Evolutionary conservation across 2,329 filamentous ascomycete species (phyloP), one percentile per base, ranked within the genome.

Genomic region (Geosmithia flava): DNA sequence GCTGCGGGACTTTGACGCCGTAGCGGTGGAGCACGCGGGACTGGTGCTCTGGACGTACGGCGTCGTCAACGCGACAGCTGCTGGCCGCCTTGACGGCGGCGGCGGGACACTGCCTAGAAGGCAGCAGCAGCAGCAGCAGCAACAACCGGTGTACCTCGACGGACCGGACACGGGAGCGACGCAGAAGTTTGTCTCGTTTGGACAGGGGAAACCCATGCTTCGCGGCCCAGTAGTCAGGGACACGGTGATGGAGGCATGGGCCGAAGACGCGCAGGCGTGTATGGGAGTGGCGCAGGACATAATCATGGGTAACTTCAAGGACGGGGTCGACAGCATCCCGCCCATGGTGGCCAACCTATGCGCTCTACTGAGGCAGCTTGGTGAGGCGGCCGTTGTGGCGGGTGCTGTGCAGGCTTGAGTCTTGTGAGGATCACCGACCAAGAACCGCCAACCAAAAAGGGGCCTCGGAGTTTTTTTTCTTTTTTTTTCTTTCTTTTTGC

Each of bases 21-120:
- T 87, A 7, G 79, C 76, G 0, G 72, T 86, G 0, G 84, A 86
- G 57, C 83, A 87, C 57, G 81, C 80, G 3, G 72, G 75, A 13
- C 66, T 88, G 4, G 76, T 78, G 0, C 66, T 87, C 41, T 88
- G 85, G 85, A 75, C 76, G 0, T 85, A 83, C 53, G 80, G 81
- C 1, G 75, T 86, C 0, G 68, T 81, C 6, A 37, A 13, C 33
- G 69, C 65, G 19, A 63, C 66, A 52, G 70, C 74, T 15, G 59
- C 55, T 45, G 54, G 56, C 3, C 49, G 58, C 20, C 23, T 27
- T 27, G 23, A 27, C 8, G 23, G 23, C 23, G 23, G 23, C 23
- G 23, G 23, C 23, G 23, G 23, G 23, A 27, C 23, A 27, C 23
- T 27, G 23, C 23, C 23, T 27, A 27, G 23, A 27, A 4, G 23